A percentile compares a stretch with the other conserved stretches of the same genome.
These are phyloP conservation scores for Fraxinus pennsylvanica DNA, from an alignment of 257 asterid species.

Conservation along the genomic window DNA sequence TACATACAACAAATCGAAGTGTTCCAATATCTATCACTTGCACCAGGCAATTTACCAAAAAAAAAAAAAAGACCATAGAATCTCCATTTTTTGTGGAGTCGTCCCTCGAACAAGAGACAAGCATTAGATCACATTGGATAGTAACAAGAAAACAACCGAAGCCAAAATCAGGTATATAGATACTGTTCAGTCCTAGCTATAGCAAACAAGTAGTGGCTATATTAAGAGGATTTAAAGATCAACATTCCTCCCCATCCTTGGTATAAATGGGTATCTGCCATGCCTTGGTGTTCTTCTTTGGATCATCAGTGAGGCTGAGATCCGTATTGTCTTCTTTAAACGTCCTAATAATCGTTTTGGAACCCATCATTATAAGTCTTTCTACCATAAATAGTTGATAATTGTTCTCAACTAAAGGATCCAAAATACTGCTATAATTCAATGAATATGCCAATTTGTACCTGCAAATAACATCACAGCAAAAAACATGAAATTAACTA, in stretches of 20 bases:
- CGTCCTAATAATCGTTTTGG: conserved; percentile 68
- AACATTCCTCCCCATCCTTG: conserved; percentile 60
- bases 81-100: neutral
- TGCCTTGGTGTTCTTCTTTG: conserved; percentile 78
- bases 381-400: conserved; percentile 90
- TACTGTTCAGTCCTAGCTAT: neutral
- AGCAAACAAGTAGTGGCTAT: neutral
- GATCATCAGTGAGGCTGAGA: conserved; percentile 89
- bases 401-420: conserved; percentile 78
- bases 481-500: conserved; percentile 1
- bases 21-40: neutral
- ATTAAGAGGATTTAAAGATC: conserved; percentile 16
- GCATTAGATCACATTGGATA: neutral
- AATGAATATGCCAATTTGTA: conserved; percentile 83
- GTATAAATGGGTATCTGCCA: conserved; percentile 84
- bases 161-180: neutral
- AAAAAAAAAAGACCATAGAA: neutral
- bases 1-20: neutral
- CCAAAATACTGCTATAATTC: conserved; percentile 70
- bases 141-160: neutral
- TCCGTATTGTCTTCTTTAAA: conserved; percentile 65
- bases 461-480: conserved; percentile 44
- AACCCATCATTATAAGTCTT: conserved; percentile 79
- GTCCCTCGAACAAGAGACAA: neutral
- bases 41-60: neutral